Conservation (phyloP, 2,329 filamentous ascomycete species). For the Colletotrichum horii region DNA sequence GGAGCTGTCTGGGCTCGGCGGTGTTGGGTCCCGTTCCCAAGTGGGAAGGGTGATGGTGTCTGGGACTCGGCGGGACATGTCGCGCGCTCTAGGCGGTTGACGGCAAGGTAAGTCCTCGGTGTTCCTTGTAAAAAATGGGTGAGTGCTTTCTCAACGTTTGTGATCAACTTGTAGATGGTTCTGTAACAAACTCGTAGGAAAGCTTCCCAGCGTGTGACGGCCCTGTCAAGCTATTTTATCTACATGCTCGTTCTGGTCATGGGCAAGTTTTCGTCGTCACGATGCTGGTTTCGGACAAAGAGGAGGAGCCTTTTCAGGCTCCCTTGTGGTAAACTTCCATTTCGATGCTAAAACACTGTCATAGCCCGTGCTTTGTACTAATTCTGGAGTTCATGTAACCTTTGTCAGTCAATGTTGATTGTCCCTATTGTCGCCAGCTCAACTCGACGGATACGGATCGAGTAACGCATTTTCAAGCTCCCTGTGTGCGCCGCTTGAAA, state of each 20-base stretch:
- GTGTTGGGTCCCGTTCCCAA: not conserved
- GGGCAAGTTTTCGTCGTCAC: not conserved
- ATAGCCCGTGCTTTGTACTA: not conserved
- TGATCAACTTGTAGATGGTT: not conserved
- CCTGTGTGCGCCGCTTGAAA: not conserved
- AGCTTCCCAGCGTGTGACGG: not conserved
- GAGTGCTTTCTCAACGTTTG: not conserved
- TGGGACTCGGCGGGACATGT: slow-evolving; percentile 1
- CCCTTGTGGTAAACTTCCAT: not conserved
- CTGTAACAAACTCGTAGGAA: not conserved
- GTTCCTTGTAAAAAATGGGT: not conserved
- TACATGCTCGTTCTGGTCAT: not conserved
- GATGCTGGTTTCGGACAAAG: not conserved
- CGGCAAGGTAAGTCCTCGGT: not conserved
- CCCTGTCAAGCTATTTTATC: not conserved
- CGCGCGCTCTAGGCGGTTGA: not conserved
- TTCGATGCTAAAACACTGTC: not conserved
- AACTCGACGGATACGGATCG: not conserved
- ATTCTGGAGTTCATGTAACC: not conserved
- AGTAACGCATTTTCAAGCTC: not conserved
- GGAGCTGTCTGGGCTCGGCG: not conserved
- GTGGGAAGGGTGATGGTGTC: slow-evolving; percentile 4
- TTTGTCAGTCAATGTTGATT: not conserved
- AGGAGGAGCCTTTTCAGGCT: not conserved
- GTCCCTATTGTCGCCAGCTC: not conserved